These are phyloP conservation scores for Ballota nigra DNA, from an alignment of 257 asterid species.

Conservation along the genomic window DNA sequence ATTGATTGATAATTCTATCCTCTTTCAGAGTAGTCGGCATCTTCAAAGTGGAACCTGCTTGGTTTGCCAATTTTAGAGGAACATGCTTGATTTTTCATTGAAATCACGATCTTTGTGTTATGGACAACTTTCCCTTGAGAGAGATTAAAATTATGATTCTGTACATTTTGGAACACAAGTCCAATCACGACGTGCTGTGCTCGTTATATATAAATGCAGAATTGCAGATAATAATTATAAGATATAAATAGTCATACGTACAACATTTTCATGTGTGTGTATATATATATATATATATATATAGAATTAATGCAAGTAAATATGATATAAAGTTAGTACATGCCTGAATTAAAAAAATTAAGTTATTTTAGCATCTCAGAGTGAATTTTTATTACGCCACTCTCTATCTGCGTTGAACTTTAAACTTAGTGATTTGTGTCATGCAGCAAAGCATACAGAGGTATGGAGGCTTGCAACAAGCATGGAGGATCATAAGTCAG, in stretches of 20 bases:
- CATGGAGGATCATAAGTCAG: constrained; percentile 82
- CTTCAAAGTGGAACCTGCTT: neutral
- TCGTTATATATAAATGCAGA: neutral
- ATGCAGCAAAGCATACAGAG: constrained; percentile 72
- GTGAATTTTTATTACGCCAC: neutral
- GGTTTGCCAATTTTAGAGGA: too few relatives aligned
- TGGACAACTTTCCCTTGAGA: neutral
- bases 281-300: neutral
- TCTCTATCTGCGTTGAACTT: constrained; percentile 1
- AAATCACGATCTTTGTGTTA: neutral
- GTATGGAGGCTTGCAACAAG: constrained; percentile 75
- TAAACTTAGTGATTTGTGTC: constrained; percentile 16
- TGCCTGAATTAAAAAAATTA: constrained; percentile 2
- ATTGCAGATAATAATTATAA: neutral
- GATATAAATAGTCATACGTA: neutral
- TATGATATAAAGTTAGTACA: neutral
- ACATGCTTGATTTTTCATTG: too few relatives aligned
- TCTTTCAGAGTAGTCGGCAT: neutral
- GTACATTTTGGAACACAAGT: constrained; percentile 1
- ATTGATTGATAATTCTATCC: neutral
- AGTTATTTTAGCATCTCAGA: neutral
- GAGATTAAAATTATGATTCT: neutral
- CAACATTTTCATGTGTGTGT: neutral
- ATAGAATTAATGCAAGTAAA: neutral
- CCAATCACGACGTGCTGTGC: neutral